These are phyloP conservation scores for Acrocalymma vagum DNA, from an alignment of 2,329 filamentous ascomycete species.

Conservation along the genomic window DNA sequence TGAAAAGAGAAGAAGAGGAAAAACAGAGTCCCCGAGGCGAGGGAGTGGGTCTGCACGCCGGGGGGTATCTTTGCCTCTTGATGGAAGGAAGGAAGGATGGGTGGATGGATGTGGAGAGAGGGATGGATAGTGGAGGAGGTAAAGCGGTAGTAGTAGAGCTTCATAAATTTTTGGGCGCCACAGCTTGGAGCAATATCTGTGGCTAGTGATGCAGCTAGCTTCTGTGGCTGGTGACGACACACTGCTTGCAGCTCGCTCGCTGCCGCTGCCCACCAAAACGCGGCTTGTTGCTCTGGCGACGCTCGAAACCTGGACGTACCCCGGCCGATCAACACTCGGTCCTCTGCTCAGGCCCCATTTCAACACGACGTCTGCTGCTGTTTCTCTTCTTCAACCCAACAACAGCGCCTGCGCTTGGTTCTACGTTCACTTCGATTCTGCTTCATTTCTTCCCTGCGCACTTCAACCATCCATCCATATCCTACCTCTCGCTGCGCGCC, in stretches of 20 bases:
- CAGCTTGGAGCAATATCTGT: constrained; percentile 6
- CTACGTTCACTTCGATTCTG: constrained; percentile 32
- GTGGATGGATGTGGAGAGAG: background rate
- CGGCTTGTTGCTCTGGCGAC: constrained; percentile 30
- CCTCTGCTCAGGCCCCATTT: constrained; percentile 29
- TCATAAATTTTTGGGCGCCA: too few species aligned
- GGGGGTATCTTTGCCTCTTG: too few species aligned
- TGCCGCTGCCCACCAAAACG: constrained; percentile 1
- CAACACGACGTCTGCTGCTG: constrained; percentile 31
- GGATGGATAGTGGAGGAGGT: too few species aligned
- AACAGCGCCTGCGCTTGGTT: constrained; percentile 37
- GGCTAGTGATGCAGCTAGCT: too few species aligned
- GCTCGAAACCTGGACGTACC: constrained; percentile 22
- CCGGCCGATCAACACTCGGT: constrained; percentile 33
- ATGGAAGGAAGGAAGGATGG: constrained; percentile 1
- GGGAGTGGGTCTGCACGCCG: too few species aligned
- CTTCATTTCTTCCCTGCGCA: constrained; percentile 23
- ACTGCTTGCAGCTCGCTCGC: background rate
- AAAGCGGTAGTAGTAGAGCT: too few species aligned
- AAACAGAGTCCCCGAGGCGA: background rate
- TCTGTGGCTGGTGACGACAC: too few species aligned
- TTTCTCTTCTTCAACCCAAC: constrained; percentile 34
- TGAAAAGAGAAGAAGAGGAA: background rate
- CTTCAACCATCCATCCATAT: constrained; percentile 18
- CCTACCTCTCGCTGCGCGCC: too few species aligned